Base-by-base conservation (phyloP, 345 rosid species). In the Syzygium aqueum region DNA sequence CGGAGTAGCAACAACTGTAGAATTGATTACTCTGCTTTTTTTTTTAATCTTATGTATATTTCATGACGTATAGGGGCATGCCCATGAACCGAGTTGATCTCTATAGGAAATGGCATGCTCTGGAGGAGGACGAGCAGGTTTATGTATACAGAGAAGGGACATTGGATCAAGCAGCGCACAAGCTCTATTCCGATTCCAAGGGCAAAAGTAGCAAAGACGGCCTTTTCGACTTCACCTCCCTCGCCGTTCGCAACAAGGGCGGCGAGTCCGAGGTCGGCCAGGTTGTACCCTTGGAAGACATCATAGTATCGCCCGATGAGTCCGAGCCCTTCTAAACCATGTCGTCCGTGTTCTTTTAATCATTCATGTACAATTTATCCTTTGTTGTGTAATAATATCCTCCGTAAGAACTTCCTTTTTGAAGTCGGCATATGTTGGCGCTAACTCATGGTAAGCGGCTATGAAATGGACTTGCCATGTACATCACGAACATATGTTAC, bases 71-170 rank as follows among this genome's bases (percentile, higher is more conserved):
- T 2, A 94, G 95, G 93, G 96, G 94, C 46, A 87, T 90, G 91
- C 89, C 93, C 46, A 90, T 93, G 25, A 88, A 89, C 22, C 87
- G 86, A 30, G 53, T 5, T 33, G 80, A 85, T 14, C 92, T 90
- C 30, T 78, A 85, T 13, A 53, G 89, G 57, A 94, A 89, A 82
- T 93, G 95, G 95, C 85, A 89, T 22, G 77, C 89, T 3, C 89
- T 94, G 92, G 91, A 93, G 30, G 93, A 89, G 77, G 93, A 88
- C 23, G 93, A 92, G 28, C 59, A 54, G 19, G 84, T 89, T 23
- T 94, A 90, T 89, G 90, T 94, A 15, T 93, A 89, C 90, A 88
- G 91, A 84, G 93, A 92, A 83, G 96, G 94, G 59, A 93, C 95
- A 6, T n/a, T 90, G 13, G 93, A 90, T 11, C 90, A 51, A 67